Evolutionary conservation across 495 filamentous ascomycete genomes (phyloP), one percentile per base, ranked within the genome.

Genomic region (Xylaria cubensis): DNA sequence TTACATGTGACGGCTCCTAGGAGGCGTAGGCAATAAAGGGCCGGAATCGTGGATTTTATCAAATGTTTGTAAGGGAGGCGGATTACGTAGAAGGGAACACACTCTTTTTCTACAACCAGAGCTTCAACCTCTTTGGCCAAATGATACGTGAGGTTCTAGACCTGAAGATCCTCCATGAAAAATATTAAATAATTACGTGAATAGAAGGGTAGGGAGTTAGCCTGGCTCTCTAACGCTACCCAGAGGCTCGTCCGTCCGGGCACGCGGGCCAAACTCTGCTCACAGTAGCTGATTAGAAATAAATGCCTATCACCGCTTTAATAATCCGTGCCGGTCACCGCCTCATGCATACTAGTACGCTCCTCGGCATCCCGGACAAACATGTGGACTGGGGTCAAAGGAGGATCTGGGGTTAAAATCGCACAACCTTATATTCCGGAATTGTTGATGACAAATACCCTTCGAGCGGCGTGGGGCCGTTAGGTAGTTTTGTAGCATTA

Each of bases 391-490:
- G 13, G 48, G 32, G 39, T 13, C 0, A 42, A 62, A 41, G 9
- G 34, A 29, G 10, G 26, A 58, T 58, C 53, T 58, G 12, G 53
- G 21, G 29, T 32, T 58, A 29, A 26, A 13, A 32, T 58, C 53
- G 29, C 24, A 29, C 13, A 58, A 58, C 53, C 53, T 58, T 58
- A 58, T 34, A 26, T 13, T 26, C 53, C 4, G 24, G 10, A 17
- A 58, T 58, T 32, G 2, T 58, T 58, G 53, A 58, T 58, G 53
- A 58, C 53, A 58, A 58, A 58, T 58, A 13, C 53, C 10, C 26
- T 58, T 58, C 15, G 26, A 56, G 15, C 26, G 24, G 19, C 53
- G 29, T 58, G 53, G 53, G 53, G 53, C 53, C 24, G 26, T 26
- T 58, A 32, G 10, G 29, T 58, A 58, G 10, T 26, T 34, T 29